phyloP scores from a whole-genome alignment of 495 filamentous ascomycete genomes.

The Umbilicaria muhlenbergii region DNA sequence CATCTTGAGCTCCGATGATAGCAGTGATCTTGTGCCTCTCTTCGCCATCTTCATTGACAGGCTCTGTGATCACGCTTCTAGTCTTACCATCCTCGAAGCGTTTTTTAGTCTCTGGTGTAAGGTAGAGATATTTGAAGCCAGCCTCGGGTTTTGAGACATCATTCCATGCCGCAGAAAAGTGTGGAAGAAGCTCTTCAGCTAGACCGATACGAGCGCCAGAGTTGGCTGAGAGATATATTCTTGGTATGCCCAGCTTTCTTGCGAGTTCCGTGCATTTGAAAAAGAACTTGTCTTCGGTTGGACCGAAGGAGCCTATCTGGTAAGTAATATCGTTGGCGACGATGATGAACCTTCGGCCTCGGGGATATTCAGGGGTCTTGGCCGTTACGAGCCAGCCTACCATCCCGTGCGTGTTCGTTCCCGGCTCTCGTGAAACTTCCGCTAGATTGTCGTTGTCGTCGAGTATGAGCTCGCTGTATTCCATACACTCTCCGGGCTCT shows the following conservation, averaged over 20 bases:
- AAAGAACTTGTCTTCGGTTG: constrained; percentile 95
- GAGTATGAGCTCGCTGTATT: constrained; percentile 83
- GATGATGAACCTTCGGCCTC: constrained; percentile 82
- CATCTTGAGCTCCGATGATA: constrained; percentile 86
- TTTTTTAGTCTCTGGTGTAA: constrained; percentile 73
- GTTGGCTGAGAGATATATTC: constrained; percentile 96
- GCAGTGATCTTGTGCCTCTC: constrained; percentile 88
- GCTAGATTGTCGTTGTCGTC: constrained; percentile 85
- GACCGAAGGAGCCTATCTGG: constrained; percentile 96
- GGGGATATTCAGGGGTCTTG: constrained; percentile 94
- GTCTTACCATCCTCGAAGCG: constrained; percentile 71
- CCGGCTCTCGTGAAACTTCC: constrained; percentile 85
- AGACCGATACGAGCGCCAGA: constrained; percentile 97
- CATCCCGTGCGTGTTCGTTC: constrained; percentile 93
- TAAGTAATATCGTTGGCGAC: constrained; percentile 98
- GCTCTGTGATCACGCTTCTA: constrained; percentile 78
- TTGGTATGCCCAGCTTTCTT: constrained; percentile 80
- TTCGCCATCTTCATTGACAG: constrained; percentile 72
- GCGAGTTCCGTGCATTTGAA: constrained; percentile 96
- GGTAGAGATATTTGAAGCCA: constrained; percentile 97
- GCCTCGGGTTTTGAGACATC: constrained; percentile 66
- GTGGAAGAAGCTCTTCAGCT: constrained; percentile 90
- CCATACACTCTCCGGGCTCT: constrained; percentile 76
- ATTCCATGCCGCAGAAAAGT: constrained; percentile 96
- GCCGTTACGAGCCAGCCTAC: constrained; percentile 95